Evolutionary conservation across 345 rosid species (phyloP), one percentile per base, ranked within the genome.

Genomic region (Schrenkiella parvula): DNA sequence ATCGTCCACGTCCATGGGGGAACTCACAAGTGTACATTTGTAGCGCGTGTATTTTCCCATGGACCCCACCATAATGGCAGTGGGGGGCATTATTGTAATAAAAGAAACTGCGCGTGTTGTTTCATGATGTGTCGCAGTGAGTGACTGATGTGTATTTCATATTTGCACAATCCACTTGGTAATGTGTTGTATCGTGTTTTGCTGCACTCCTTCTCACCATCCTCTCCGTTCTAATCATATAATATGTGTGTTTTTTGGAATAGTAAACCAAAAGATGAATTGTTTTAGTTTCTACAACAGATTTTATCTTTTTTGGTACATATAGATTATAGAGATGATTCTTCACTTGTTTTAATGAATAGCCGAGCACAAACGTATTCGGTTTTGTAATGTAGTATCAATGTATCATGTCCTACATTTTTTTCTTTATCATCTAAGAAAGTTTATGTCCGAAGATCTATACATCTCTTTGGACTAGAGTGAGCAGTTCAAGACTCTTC

Each of bases 91-190:
- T 32, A 57, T 44, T 38, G 64, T 34, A 38, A 72, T 63, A 43
- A 53, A 23, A 31, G 48, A 72, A 39, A 43, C 47, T 72, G 69
- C 74, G 79, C 74, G 74, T 75, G 79, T 75, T 68, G 64, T 17
- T 51, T 41, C 37, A 68, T 75, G 68, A 67, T 67, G 66, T 15
- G 66, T 56, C 19, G 54, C 65, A 66, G 62, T 74, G 72, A 51
- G 56, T 25, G 56, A 47, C 52, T 47, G 52, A 57, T 65, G 64
- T 75, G 57, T 61, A 67, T 52, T 52, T 68, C 74, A 60, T 54
- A 51, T 68, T 74, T 52, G 56, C 73, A 68, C 73, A 59, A 48
- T 39, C 78, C 73, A 74, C 73, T 75, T 68, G 70, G 70, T 44
- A 51, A 51, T 26, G 56, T 17, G 56, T 17, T 51, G 56, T 22